Evolutionary conservation across 2,329 filamentous ascomycete species (phyloP), one percentile per base, ranked within the genome.

Genomic region (Clarireedia monteithiana): DNA sequence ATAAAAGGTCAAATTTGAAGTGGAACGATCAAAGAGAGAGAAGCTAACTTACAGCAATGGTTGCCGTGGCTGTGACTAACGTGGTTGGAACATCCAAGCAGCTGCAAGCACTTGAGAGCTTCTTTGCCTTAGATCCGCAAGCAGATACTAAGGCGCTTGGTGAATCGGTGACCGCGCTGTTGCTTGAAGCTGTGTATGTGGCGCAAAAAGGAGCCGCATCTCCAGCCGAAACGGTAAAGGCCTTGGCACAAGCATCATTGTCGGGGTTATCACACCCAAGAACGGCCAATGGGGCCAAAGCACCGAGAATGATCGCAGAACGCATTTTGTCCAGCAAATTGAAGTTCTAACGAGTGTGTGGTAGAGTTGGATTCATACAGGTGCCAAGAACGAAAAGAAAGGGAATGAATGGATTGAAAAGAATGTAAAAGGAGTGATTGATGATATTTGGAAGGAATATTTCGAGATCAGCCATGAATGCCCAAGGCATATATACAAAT

Each of bases 51-150:
- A n/a, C 46, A 20, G 20, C 2, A 20, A 20, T 20, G 34, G 26
- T 52, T 46, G 46, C 50, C 3, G 40, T 15, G 36, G 46, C 7
- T 7, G 50, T 46, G n/a, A 40, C 39, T 26, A 52, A 46, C 6
- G 50, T 52, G 26, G 50, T 52, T 34, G 48, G 9, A 20, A n/a
- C 27, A 5, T 24, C 20, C 20, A 62, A 38, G 39, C 59, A 62
- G n/a, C 17, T 51, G 49, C 60, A 63, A 38, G 59, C 58, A 47
- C 59, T 61, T 6, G 59, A 59, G 24, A 64, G 9, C 24, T 62
- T 60, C 27, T 56, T 61, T 26, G 56, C 50, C 12, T 57, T 56
- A 26, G 49, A 57, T 17, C 36, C 55, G 40, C 62, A 63, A 7
- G 49, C 42, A 5, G 58, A 48, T 10, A 38, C 46, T 45, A 47